phyloP scores from a whole-genome alignment of 169 alveolate species.

The Cryptosporidium bovis region DNA sequence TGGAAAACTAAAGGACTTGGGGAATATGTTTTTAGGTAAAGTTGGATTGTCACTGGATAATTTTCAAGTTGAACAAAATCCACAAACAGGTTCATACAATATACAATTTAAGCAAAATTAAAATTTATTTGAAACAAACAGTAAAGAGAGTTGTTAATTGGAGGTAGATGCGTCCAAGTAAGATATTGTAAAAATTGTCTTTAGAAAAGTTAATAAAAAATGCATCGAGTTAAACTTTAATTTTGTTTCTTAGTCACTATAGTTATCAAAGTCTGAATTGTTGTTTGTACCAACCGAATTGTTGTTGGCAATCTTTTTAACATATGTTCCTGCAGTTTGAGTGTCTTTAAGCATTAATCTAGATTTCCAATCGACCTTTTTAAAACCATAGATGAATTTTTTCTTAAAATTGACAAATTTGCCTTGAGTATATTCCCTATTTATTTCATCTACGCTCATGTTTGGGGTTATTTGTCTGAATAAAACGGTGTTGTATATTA shows the following conservation, averaged over 20 bases:
- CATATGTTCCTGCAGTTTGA: slow-evolving; percentile 57
- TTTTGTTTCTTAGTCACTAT: no score
- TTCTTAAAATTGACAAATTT: slow-evolving; percentile 40
- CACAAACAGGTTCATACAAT: slow-evolving; percentile 92
- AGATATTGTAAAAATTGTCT: no score
- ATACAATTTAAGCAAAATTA: slow-evolving; percentile 89
- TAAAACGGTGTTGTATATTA: slow-evolving; percentile 20
- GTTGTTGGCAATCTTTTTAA: not conserved
- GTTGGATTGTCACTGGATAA: slow-evolving; percentile 93
- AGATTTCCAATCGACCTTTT: slow-evolving; percentile 33
- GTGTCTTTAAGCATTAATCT: slow-evolving; percentile 7
- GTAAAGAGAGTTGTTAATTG: no score
- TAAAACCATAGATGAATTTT: slow-evolving; percentile 30
- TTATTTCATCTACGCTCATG: slow-evolving; percentile 37
- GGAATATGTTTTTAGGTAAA: slow-evolving; percentile 92
- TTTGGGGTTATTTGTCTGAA: slow-evolving; percentile 61
- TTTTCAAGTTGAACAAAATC: slow-evolving; percentile 92
- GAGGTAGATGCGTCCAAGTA: no score
- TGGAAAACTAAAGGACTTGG: slow-evolving; percentile 93
- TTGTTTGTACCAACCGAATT: no score
- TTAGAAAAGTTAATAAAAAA: no score
- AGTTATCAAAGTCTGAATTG: no score
- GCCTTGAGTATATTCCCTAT: not conserved
- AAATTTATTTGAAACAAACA: not conserved
- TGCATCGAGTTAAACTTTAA: no score